Conservation (phyloP, 345 rosid genomes). For the Diplotaxis tenuifolia region DNA sequence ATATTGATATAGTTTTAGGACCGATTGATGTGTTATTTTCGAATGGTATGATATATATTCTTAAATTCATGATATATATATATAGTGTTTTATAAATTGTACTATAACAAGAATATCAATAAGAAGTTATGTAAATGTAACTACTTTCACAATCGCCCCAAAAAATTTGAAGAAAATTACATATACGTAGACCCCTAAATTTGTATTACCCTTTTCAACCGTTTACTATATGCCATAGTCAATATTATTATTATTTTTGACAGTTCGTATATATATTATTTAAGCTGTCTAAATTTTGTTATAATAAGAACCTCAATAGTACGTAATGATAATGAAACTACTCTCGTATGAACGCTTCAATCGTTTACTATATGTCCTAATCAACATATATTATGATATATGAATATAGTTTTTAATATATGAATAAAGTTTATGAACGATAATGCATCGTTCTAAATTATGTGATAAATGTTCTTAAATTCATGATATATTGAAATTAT, state of each 20-base stretch:
- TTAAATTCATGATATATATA: neutral
- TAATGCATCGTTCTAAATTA: neutral
- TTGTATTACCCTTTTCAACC: too few relatives aligned
- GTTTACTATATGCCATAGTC: too few relatives aligned
- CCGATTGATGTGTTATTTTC: too few relatives aligned
- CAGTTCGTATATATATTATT: too few relatives aligned
- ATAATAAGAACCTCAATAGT: conserved; percentile 2
- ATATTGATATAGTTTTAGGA: too few relatives aligned
- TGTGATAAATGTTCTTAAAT: neutral
- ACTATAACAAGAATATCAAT: neutral
- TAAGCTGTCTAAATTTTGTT: too few relatives aligned
- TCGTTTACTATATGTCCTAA: neutral
- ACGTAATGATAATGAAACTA: neutral
- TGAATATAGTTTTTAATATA: neutral
- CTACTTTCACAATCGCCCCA: too few relatives aligned
- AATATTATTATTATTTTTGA: too few relatives aligned
- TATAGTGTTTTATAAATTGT: neutral
- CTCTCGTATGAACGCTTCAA: neutral
- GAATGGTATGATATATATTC: neutral
- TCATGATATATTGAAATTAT: neutral
- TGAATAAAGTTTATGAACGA: neutral
- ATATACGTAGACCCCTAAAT: too few relatives aligned
- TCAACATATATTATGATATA: neutral
- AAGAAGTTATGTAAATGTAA: neutral
- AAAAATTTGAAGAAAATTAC: too few relatives aligned